Percentiles rank a stretch among this genome's conserved stretches.
Evolutionary conservation across 768 basidiomycete genomes (phyloP).

Genomic region (Paxillus rubicundulus): DNA sequence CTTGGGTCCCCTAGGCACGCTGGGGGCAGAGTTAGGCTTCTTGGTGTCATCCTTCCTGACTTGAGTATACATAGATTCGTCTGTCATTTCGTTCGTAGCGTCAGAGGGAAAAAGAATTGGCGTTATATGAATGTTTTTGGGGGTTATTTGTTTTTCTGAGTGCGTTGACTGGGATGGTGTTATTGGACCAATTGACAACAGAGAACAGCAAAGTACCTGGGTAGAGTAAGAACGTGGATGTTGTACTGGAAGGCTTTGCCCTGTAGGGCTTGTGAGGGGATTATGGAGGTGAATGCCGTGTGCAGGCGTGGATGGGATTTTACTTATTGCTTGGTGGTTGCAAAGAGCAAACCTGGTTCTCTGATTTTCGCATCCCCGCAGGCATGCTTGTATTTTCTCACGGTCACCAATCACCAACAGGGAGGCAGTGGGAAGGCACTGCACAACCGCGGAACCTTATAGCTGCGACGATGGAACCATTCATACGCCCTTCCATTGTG

Average conservation of each 20-base stretch:
- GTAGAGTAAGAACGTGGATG: slow-evolving; percentile 40
- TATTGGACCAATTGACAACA: slow-evolving; percentile 16
- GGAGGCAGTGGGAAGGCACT: background rate
- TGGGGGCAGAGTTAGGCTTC: slow-evolving; percentile 49
- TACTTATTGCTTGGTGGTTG: slow-evolving; percentile 43
- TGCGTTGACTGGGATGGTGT: slow-evolving; percentile 15
- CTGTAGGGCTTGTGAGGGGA: slow-evolving; percentile 83
- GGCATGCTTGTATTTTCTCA: slow-evolving; percentile 22
- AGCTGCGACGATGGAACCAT: background rate
- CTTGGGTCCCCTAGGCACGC: slow-evolving; percentile 55
- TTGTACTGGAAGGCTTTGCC: slow-evolving; percentile 70
- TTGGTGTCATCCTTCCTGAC: slow-evolving; percentile 70
- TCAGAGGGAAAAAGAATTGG: slow-evolving; percentile 34
- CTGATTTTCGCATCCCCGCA: slow-evolving; percentile 10
- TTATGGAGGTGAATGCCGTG: slow-evolving; percentile 56
- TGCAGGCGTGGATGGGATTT: slow-evolving; percentile 48
- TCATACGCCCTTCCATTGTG: background rate
- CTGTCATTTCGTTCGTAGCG: slow-evolving; percentile 87
- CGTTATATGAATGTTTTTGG: slow-evolving; percentile 40
- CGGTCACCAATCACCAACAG: slow-evolving; percentile 16
- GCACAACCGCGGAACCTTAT: background rate
- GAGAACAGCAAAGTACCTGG: slow-evolving; percentile 37
- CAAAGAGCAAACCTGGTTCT: slow-evolving; percentile 25
- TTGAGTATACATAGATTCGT: slow-evolving; percentile 55
- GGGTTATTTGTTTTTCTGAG: slow-evolving; percentile 50